phyloP scores from a whole-genome alignment of 1,284 basidiomycete species.

The Ceratorhiza oryzae-sativae region DNA sequence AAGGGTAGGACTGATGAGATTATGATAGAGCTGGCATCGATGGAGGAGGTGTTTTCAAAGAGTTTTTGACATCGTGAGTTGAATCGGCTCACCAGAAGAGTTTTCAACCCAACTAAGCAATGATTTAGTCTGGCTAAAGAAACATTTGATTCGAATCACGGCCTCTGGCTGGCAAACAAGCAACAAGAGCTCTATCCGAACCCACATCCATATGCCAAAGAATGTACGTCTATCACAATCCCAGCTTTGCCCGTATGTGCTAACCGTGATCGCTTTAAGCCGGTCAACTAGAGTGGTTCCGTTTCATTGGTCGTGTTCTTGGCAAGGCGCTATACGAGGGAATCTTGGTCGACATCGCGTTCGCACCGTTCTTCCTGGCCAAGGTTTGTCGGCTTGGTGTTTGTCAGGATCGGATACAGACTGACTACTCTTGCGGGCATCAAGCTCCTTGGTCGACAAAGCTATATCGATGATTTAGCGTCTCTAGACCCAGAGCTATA shows the following conservation, averaged over 20 bases:
- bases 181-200: conserved; percentile 96
- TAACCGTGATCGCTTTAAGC: conserved; percentile 54
- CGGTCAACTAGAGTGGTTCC: conserved; percentile 90
- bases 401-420: conserved; percentile 43
- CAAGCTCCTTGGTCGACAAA: conserved; percentile 88
- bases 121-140: conserved; percentile 78
- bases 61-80: conserved; percentile 80
- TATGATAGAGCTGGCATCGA: conserved; percentile 81
- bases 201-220: conserved; percentile 86
- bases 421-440: neutral
- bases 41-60: conserved; percentile 97
- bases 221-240: conserved; percentile 59
- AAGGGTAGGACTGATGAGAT: conserved; percentile 43
- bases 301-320: conserved; percentile 90
- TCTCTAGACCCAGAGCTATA: conserved; percentile 95
- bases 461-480: conserved; percentile 87
- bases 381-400: conserved; percentile 61
- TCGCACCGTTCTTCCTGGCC: conserved; percentile 93
- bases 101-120: neutral
- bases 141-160: conserved; percentile 93
- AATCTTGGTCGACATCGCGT: conserved; percentile 94
- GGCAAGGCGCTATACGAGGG: conserved; percentile 98
- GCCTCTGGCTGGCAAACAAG: conserved; percentile 89
- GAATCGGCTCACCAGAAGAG: neutral
- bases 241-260: neutral